These are phyloP conservation scores for Lactarius deliciosus DNA, from an alignment of 768 basidiomycete species.

Conservation along the genomic window DNA sequence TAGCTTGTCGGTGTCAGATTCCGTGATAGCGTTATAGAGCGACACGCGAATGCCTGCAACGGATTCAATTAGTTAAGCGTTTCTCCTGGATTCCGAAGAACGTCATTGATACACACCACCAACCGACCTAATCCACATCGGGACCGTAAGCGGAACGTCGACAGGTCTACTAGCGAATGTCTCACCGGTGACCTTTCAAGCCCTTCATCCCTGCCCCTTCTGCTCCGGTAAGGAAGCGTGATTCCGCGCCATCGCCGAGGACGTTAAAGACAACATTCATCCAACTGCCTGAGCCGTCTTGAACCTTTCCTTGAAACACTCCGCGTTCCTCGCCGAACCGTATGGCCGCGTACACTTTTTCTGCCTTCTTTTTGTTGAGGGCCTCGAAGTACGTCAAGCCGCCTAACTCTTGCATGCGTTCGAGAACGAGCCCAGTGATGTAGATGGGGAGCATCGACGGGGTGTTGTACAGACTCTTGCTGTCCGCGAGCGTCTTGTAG, in stretches of 20 bases:
- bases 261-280: conserved; percentile 95
- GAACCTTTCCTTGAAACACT: conserved; percentile 68
- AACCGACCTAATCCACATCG: conserved; percentile 24
- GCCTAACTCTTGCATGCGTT: conserved; percentile 62
- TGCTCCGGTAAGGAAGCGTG: conserved; percentile 77
- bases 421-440: conserved; percentile 81
- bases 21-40: conserved; percentile 85
- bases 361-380: conserved; percentile 69
- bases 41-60: conserved; percentile 72
- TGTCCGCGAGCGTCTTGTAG: conserved; percentile 80
- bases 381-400: conserved; percentile 65
- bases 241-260: conserved; percentile 67
- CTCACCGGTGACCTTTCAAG: conserved; percentile 90
- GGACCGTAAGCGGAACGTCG: conserved; percentile 3
- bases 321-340: conserved; percentile 70
- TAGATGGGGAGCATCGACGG: conserved; percentile 92
- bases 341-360: conserved; percentile 72
- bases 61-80: conserved; percentile 10
- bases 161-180: neutral
- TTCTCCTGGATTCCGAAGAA: neutral
- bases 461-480: conserved; percentile 84
- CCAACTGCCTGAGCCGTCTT: conserved; percentile 77
- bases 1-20: conserved; percentile 64
- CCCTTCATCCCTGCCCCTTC: conserved; percentile 78
- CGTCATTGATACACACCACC: conserved; percentile 23